These are phyloP conservation scores for Cordyceps cateniannulata DNA, from an alignment of 2,329 filamentous ascomycete genomes.

Conservation along the genomic window DNA sequence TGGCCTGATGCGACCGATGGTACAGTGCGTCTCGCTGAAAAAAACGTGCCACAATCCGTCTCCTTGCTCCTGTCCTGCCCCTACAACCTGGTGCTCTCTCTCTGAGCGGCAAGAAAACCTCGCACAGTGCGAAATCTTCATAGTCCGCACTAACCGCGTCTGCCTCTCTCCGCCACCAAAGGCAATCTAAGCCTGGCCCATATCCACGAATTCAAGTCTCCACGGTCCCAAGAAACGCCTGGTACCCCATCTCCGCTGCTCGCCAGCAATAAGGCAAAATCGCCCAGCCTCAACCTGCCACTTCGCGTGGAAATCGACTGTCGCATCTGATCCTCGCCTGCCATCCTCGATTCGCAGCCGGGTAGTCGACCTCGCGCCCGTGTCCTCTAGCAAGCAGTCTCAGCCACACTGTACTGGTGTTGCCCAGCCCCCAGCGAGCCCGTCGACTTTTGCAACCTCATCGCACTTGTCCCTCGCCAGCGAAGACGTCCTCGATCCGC, in stretches of 20 bases:
- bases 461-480: neutral
- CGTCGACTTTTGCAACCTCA: constrained; percentile 6
- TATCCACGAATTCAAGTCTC: constrained; percentile 11
- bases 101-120: neutral
- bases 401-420: constrained; percentile 5
- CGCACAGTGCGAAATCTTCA: constrained; percentile 3
- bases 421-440: constrained; percentile 6
- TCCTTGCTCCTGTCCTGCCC: constrained; percentile 1
- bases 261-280: constrained; percentile 1
- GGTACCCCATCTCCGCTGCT: constrained; percentile 12
- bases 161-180: constrained; percentile 5
- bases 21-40: neutral
- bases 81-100: neutral
- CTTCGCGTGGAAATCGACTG: constrained; percentile 8
- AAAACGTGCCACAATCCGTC: neutral
- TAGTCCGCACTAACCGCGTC: neutral
- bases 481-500: neutral
- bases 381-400: neutral
- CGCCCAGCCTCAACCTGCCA: constrained; percentile 4
- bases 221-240: constrained; percentile 8
- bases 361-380: neutral
- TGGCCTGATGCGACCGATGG: neutral
- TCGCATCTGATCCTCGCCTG: constrained; percentile 1
- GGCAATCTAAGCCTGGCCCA: constrained; percentile 8
- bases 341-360: neutral